Evolutionary conservation across 805 yeast genomes (phyloP), one percentile per base, ranked within the genome.

Genomic region (Suhomyces emberorum): DNA sequence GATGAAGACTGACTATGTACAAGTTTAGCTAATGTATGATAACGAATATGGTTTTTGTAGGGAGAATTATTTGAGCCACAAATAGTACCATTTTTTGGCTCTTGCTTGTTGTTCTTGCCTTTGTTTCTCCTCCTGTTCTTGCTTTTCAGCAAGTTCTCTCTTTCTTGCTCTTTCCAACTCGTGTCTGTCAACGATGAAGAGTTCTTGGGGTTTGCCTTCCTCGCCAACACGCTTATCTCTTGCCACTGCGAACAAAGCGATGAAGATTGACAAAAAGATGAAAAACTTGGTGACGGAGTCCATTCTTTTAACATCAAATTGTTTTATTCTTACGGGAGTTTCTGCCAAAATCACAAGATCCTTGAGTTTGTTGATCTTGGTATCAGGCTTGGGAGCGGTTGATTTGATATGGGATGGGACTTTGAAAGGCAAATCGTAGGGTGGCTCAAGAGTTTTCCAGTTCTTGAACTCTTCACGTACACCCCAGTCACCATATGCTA

Each of bases 401-500:
- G 58, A 46, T 27, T 49, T 45, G 10, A 52, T 37, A 27, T 66
- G 56, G 2, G 62, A 48, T 1, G 81, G 77, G 3, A 63, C 32
- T 17, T 55, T 52, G 51, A 80, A 81, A 1, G 86, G 83, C 37
- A 81, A 61, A 54, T 82, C 88, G 32, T 69, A 71, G 1, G 86
- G 88, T 6, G 67, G 54, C 3, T 51, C 56, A 18, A 48, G 44
- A n/a, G 66, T 55, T 38, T 62, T 65, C 64, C 76, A 67, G 44
- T 66, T 67, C 33, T 61, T 58, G 37, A 81, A 72, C 15, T 74
- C 74, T 32, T 74, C 79, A 43, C 95, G 67, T 1, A 78, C 81
- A 0, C 88, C 93, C 71, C 83, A 76, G 32, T 81, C 67, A 2
- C 89, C 89, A 56, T 79, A 84, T 0, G 81, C 70, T 20, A 81